These are phyloP conservation scores for Phlebopus sp. DNA, from an alignment of 1,284 basidiomycete genomes.

Conservation along the genomic window DNA sequence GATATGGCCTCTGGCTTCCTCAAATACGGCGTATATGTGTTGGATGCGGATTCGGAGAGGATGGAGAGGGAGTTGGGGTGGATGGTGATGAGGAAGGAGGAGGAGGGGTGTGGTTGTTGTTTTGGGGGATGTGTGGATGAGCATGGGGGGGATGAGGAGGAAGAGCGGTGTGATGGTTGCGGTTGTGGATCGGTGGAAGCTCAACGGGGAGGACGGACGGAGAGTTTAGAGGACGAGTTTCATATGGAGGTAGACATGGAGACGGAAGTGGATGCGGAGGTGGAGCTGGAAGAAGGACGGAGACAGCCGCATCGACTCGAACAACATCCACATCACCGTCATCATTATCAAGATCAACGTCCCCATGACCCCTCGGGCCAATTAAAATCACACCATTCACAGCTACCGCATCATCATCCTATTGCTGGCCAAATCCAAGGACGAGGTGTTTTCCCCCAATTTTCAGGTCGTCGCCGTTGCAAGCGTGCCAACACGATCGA, in stretches of 20 bases:
- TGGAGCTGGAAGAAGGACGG: background rate
- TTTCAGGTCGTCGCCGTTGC: conserved; percentile 28
- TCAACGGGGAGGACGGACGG: conserved; percentile 23
- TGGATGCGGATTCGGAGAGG: conserved; percentile 42
- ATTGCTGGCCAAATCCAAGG: background rate
- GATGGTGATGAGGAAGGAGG: conserved; percentile 29
- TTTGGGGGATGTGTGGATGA: conserved; percentile 16
- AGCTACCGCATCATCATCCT: conserved; percentile 3
- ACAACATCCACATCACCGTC: background rate
- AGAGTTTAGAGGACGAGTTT: conserved; percentile 18
- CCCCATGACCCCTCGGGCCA: background rate
- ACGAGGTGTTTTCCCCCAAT: too few species aligned
- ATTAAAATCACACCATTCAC: background rate
- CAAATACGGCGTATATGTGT: conserved; percentile 62
- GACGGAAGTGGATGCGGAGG: conserved; percentile 2
- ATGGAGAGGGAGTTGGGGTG: conserved; percentile 28
- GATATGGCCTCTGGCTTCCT: conserved; percentile 36
- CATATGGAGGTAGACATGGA: conserved; percentile 21
- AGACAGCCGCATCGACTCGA: too few species aligned
- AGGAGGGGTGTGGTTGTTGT: conserved; percentile 15
- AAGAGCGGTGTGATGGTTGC: background rate
- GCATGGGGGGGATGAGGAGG: background rate
- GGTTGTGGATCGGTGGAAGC: conserved; percentile 14
- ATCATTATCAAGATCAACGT: background rate
- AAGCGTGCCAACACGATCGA: conserved; percentile 56